Base-by-base conservation (phyloP, 2,329 filamentous ascomycete genomes). In the Stemphylium vesicarium region DNA sequence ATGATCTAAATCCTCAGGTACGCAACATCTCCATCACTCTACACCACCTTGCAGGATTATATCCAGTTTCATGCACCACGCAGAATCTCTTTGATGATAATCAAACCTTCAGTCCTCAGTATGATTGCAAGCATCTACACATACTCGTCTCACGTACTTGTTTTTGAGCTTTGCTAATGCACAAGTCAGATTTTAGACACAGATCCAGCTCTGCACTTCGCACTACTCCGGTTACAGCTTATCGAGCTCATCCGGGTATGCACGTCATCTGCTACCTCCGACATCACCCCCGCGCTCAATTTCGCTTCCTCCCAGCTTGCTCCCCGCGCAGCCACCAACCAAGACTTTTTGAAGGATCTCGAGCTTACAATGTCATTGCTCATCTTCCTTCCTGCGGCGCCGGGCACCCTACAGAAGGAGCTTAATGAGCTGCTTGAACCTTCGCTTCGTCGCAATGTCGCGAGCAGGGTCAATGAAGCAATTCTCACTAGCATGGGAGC, bases 1-100 rank as follows among this genome's bases (percentile, higher is more conserved):
- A 98, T 72, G 91, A 96, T 64, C 80, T 96, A 31, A 91, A 96
- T 65, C 90, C 92, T 65, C 88, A 95, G 85, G 95, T 99, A 87
- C 79, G 90, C 75, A 16, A 26, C 8, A 31, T 29, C 18, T 15
- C 29, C 11, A 26, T 20, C 9, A n/a, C 31, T 35, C 31, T 37
- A 40, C 20, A 33, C 16, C 58, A 64, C 56, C 37, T 85, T 83
- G 85, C 79, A 93, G 95, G 95, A 99, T 99, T 96, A 96, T 82
- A 91, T 83, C 84, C 63, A 89, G 83, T 93, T 87, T 96, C 94
- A 99, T 99, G 95, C 95, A 99, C 95, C 95, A 99, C 95, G 92
- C 95, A 92, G 95, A 98, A 86, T 68, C 53, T 65, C 87, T 85
- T 86, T 95, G 95, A 96, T 96, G 94, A 98, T 84, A 87, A 88